These are phyloP conservation scores for Phytophthora tubulina DNA, from an alignment of 352 stramenopile species.

Conservation along the genomic window DNA sequence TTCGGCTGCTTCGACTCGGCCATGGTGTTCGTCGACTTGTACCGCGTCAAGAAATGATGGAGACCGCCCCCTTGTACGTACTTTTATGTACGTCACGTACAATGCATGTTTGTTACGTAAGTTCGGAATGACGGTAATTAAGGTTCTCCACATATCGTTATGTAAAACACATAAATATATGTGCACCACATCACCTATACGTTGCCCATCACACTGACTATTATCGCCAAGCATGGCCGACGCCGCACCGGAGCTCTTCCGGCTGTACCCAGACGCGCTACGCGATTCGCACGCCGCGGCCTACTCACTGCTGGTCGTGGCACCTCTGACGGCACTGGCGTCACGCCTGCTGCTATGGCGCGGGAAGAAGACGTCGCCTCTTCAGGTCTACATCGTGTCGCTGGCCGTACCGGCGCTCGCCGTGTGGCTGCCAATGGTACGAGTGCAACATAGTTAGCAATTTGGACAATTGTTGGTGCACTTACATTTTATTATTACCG, in stretches of 20 bases:
- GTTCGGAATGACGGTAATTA: constrained; percentile 5
- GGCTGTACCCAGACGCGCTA: constrained; percentile 56
- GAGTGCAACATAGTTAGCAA: neutral
- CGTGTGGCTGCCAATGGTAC: constrained; percentile 52
- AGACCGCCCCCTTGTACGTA: constrained; percentile 1
- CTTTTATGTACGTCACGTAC: neutral
- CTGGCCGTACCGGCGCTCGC: constrained; percentile 53
- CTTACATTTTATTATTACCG: constrained; percentile 9
- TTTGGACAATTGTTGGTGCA: neutral
- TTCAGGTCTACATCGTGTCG: constrained; percentile 56
- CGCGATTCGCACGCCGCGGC: constrained; percentile 53
- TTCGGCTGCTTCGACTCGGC: constrained; percentile 20
- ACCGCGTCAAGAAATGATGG: constrained; percentile 6
- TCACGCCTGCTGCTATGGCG: constrained; percentile 46
- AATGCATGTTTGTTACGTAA: neutral
- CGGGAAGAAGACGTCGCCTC: constrained; percentile 54
- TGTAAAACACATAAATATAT: neutral
- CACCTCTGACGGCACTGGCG: constrained; percentile 46
- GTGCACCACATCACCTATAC: constrained; percentile 5
- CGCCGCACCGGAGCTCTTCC: constrained; percentile 44
- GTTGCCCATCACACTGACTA: constrained; percentile 9
- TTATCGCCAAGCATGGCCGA: constrained; percentile 5
- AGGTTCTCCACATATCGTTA: neutral
- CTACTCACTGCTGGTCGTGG: constrained; percentile 61
- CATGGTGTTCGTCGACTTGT: constrained; percentile 15